Conservation (phyloP, 2,329 filamentous ascomycete genomes). For the Colletotrichum sansevieriae region DNA sequence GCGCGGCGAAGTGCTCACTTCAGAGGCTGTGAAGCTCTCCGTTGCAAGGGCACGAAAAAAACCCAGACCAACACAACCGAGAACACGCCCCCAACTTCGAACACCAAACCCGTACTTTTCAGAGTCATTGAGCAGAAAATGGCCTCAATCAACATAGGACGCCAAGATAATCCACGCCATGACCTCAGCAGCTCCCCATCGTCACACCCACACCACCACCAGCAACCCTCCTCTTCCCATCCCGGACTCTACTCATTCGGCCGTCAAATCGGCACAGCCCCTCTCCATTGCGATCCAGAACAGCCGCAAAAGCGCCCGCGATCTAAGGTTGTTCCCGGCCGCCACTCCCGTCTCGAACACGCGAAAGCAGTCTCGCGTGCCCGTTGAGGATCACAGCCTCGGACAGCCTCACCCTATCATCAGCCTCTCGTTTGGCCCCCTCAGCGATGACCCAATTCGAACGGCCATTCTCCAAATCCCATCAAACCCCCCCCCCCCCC, state of each 20-base stretch:
- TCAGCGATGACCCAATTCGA: conserved; percentile 3
- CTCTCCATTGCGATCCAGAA: conserved; percentile 19
- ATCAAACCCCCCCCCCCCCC: neutral
- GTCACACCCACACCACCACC: neutral
- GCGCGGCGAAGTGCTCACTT: conserved; percentile 17
- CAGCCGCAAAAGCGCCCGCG: conserved; percentile 11
- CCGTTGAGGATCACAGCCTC: conserved; percentile 6
- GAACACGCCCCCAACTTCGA: conserved; percentile 20
- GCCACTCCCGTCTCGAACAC: conserved; percentile 30
- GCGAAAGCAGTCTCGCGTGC: neutral
- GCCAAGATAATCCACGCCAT: neutral
- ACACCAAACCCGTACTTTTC: neutral
- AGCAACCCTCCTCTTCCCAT: neutral
- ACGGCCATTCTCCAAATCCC: conserved; percentile 2
- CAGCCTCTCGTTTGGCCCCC: neutral
- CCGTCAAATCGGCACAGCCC: conserved; percentile 7
- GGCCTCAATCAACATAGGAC: neutral
- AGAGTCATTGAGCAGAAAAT: neutral
- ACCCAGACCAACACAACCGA: conserved; percentile 9
- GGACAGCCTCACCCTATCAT: conserved; percentile 19
- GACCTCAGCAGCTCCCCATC: neutral
- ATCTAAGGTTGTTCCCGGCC: conserved; percentile 33
- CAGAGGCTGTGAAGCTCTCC: conserved; percentile 36
- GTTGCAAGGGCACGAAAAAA: neutral
- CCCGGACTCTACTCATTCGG: conserved; percentile 2